Evolutionary conservation across 768 basidiomycete genomes (phyloP).

Genomic region (Macrolepiota albuminosa): DNA sequence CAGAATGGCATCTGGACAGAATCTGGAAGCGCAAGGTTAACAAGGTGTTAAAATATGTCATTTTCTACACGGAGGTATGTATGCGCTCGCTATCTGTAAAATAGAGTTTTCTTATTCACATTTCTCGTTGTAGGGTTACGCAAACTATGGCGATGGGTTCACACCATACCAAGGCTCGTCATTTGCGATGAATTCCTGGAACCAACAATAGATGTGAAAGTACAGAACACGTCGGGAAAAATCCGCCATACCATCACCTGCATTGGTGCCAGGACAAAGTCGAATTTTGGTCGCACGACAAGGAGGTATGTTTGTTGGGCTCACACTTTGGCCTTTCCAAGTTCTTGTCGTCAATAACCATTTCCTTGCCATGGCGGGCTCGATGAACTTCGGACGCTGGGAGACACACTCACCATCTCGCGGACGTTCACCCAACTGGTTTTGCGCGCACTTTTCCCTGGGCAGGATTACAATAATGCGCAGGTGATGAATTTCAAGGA

Average conservation of each 20-base stretch:
- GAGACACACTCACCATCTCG: slow-evolving; percentile 88
- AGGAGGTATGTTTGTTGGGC: slow-evolving; percentile 45
- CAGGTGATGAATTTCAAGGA: slow-evolving; percentile 80
- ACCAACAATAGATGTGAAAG: no score
- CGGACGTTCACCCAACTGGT: slow-evolving; percentile 89
- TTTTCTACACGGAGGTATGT: slow-evolving; percentile 88
- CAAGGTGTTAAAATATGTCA: slow-evolving; percentile 89
- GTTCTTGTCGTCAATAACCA: slow-evolving; percentile 87
- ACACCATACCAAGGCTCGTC: slow-evolving; percentile 70
- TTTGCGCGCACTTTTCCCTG: slow-evolving; percentile 87
- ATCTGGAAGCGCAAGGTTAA: slow-evolving; percentile 85
- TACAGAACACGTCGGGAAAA: slow-evolving; percentile 69
- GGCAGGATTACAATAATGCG: slow-evolving; percentile 92
- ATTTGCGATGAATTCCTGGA: not conserved
- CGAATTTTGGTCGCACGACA: slow-evolving; percentile 90
- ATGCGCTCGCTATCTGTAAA: not conserved
- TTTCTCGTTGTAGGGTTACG: slow-evolving; percentile 48
- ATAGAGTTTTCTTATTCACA: not conserved
- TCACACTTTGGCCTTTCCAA: slow-evolving; percentile 9
- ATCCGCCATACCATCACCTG: slow-evolving; percentile 85
- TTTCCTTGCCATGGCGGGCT: slow-evolving; percentile 88
- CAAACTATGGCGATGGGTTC: slow-evolving; percentile 90
- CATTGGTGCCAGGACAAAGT: slow-evolving; percentile 76
- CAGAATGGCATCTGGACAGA: slow-evolving; percentile 86
- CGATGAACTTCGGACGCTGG: slow-evolving; percentile 98